These are phyloP conservation scores for Fusarium sp. DNA, from an alignment of 2,329 filamentous ascomycete genomes.

Conservation along the genomic window DNA sequence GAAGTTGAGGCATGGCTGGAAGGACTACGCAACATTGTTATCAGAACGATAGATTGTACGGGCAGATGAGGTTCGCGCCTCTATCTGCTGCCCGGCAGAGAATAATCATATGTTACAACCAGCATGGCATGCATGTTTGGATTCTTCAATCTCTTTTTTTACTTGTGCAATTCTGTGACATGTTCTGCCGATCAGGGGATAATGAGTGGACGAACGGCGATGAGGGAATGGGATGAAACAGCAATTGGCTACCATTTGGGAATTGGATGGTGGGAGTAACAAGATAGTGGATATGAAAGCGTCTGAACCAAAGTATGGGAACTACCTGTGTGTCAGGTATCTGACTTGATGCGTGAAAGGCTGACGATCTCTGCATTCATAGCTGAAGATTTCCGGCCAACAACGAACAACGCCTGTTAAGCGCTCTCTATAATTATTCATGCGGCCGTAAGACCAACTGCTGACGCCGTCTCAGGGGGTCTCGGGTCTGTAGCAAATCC, in stretches of 20 bases:
- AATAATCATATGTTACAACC: slow-evolving; percentile 50
- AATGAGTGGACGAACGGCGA: neutral
- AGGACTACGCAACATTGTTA: slow-evolving; percentile 41
- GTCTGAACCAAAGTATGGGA: neutral
- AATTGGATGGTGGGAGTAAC: slow-evolving; percentile 2
- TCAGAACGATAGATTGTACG: slow-evolving; percentile 54
- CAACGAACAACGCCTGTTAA: neutral
- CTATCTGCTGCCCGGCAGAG: slow-evolving; percentile 47
- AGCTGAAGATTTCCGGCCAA: neutral
- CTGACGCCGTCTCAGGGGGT: slow-evolving; percentile 20
- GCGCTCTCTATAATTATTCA: slow-evolving; percentile 16
- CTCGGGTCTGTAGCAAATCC: slow-evolving; percentile 9
- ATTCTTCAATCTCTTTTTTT: slow-evolving; percentile 15
- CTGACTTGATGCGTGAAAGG: slow-evolving; percentile 11
- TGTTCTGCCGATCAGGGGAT: neutral
- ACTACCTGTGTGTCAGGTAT: slow-evolving; percentile 27
- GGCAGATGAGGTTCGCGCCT: slow-evolving; percentile 54
- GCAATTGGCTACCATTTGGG: neutral
- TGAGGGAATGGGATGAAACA: slow-evolving; percentile 10
- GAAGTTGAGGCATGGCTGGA: slow-evolving; percentile 35
- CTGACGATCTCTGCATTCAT: slow-evolving; percentile 7
- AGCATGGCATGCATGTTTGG: slow-evolving; percentile 45
- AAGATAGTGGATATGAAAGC: slow-evolving; percentile 3
- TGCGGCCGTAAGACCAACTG: slow-evolving; percentile 4
- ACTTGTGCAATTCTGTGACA: slow-evolving; percentile 13